phyloP scores from a whole-genome alignment of 164 flowering plant species.

The Vitis rupestris region DNA sequence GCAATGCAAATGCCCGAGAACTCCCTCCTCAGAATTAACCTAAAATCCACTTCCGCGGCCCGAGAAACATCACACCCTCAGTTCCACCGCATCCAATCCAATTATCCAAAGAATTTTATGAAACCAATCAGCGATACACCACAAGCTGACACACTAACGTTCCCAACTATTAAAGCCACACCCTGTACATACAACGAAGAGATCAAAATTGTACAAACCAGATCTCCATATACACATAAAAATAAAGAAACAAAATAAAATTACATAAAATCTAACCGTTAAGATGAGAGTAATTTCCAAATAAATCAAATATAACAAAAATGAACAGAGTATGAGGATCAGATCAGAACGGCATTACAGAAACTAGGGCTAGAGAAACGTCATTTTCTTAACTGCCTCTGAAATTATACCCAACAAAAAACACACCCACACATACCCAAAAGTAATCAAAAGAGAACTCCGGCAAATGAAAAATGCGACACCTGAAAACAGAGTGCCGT shows the following conservation, averaged over 20 bases:
- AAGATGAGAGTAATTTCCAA: neutral
- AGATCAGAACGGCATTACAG: conserved; percentile 27
- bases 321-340: conserved; percentile 25
- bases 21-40: conserved; percentile 12
- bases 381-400: conserved; percentile 13
- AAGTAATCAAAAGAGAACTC: no score
- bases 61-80: conserved; percentile 17
- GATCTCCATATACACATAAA: conserved; percentile 1
- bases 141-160: conserved; percentile 11
- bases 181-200: neutral
- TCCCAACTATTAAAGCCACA: neutral
- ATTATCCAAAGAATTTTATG: neutral
- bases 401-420: neutral
- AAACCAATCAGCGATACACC: neutral
- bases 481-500: conserved; percentile 6
- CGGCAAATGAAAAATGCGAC: neutral
- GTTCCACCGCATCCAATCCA: conserved; percentile 12
- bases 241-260: neutral
- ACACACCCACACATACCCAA: no score
- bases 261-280: neutral
- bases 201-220: neutral
- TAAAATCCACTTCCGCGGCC: conserved; percentile 12
- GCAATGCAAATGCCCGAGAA: conserved; percentile 30
- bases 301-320: neutral
- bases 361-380: conserved; percentile 26